Evolutionary conservation across 148 eudicot genomes (phyloP).

Genomic region (Camellia granthamiana): DNA sequence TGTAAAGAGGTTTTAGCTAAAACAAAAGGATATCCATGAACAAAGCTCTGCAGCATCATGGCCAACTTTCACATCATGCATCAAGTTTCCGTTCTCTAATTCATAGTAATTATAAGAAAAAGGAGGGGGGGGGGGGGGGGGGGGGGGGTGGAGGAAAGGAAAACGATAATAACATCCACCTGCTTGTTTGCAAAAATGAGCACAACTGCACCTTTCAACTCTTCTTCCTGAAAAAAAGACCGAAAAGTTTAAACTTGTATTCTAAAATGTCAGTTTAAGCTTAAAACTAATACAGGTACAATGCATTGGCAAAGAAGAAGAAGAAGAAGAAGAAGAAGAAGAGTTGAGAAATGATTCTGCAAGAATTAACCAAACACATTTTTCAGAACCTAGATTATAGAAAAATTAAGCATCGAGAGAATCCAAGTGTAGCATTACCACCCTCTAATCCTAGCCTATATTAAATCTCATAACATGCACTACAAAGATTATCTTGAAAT

Average conservation of each 20-base stretch:
- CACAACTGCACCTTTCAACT: conserved; percentile 90
- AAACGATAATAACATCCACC: conserved; percentile 36
- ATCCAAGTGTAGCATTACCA: background rate
- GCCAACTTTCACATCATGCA: background rate
- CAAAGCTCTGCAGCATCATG: background rate
- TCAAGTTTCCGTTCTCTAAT: background rate
- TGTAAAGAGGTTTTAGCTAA: conserved; percentile 4
- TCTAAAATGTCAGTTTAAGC: conserved; percentile 1
- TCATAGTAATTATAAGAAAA: background rate
- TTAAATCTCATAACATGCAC: background rate
- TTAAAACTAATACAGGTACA: background rate
- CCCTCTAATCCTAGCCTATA: background rate
- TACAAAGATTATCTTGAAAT: background rate
- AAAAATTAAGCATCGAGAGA: background rate
- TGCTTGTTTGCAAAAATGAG: conserved; percentile 95
- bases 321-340: too few species aligned
- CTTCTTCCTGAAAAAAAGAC: conserved; percentile 73
- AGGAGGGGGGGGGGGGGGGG: too few species aligned
- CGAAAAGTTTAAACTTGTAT: conserved; percentile 1
- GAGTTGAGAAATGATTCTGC: background rate
- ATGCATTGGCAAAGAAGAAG: background rate
- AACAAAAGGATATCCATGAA: background rate
- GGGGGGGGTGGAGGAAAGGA: background rate
- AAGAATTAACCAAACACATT: background rate
- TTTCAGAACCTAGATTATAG: background rate